These are phyloP conservation scores for Epichloe sp. DNA, from an alignment of 2,329 filamentous ascomycete species.

Conservation along the genomic window DNA sequence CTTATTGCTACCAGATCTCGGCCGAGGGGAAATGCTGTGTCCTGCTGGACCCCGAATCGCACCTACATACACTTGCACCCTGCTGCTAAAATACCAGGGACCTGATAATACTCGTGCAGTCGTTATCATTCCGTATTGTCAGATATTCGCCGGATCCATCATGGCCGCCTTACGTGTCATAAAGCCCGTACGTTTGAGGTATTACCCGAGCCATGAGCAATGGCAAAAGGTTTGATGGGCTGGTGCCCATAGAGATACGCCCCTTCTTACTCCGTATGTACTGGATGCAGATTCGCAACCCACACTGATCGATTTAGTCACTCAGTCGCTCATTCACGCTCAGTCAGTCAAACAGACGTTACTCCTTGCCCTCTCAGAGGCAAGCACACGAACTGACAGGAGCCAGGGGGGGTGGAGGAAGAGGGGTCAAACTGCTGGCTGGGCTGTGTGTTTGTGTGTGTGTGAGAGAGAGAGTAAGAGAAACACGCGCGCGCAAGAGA, in stretches of 20 bases:
- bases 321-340: not conserved
- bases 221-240: not conserved
- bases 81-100: not conserved
- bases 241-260: not conserved
- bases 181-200: not conserved
- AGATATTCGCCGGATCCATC: not conserved
- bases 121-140: not conserved
- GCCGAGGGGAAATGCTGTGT: constrained; percentile 4
- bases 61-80: not conserved
- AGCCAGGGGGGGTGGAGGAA: not conserved
- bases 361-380: not conserved
- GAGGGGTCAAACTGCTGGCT: not conserved
- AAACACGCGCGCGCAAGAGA: not conserved
- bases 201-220: too few species aligned
- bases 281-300: not conserved
- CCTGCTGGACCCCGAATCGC: not conserved
- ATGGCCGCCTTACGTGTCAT: not conserved
- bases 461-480: not conserved
- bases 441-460: not conserved
- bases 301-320: not conserved
- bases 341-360: not conserved
- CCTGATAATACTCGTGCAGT: not conserved
- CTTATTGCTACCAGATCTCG: constrained; percentile 4
- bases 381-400: not conserved
- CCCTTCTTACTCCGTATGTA: not conserved